Conservation (phyloP, 805 yeast genomes). For the Kazachstania psychrophila region DNA sequence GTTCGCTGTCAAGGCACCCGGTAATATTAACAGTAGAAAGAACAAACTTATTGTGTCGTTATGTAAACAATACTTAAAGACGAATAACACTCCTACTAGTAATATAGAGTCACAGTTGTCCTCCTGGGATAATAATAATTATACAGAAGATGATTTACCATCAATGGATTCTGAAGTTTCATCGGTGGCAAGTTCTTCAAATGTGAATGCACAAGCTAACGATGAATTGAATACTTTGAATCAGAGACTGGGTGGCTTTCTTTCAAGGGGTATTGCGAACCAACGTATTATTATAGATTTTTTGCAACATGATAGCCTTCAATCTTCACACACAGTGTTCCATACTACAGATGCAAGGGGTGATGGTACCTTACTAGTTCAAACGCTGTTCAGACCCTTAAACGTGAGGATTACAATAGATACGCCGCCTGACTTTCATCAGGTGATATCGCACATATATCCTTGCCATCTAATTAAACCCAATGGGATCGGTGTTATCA, state of each 20-base stretch:
- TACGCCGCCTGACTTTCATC: constrained; percentile 13
- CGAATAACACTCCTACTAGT: constrained; percentile 6
- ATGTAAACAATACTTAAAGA: constrained; percentile 44
- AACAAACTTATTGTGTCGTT: constrained; percentile 59
- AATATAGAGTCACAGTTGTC: neutral
- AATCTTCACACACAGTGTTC: constrained; percentile 32
- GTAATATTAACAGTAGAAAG: constrained; percentile 52
- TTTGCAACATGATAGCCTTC: constrained; percentile 25
- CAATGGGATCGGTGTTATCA: constrained; percentile 61
- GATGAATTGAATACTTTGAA: constrained; percentile 42
- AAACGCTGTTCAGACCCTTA: constrained; percentile 49
- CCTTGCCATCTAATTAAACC: constrained; percentile 15
- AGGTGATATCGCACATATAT: constrained; percentile 10
- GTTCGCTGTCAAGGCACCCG: constrained; percentile 66
- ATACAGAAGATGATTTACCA: neutral
- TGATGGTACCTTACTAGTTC: constrained; percentile 45
- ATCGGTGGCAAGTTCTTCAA: neutral
- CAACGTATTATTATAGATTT: constrained; percentile 46
- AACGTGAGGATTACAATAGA: constrained; percentile 17
- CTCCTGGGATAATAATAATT: neutral
- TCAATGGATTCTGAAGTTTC: neutral
- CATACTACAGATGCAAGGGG: constrained; percentile 59
- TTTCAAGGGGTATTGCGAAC: constrained; percentile 56
- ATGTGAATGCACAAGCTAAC: neutral
- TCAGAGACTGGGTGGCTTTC: constrained; percentile 59